Conservation (phyloP, 1,139 yeast genomes). For the Arxiozyma heterogenica region DNA sequence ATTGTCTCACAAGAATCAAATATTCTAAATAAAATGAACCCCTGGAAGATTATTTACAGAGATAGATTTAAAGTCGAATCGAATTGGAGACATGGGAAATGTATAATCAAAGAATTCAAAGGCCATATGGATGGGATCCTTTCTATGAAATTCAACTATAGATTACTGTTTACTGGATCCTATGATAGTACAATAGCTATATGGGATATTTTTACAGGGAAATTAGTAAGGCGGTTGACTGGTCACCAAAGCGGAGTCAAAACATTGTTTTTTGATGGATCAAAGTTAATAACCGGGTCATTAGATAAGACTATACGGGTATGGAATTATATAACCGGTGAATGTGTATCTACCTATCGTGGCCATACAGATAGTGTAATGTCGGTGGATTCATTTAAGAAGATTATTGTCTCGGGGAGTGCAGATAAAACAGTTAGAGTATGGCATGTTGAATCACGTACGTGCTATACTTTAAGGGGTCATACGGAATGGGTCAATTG, state of each 20-base stretch:
- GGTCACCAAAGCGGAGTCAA: slow-evolving; percentile 86
- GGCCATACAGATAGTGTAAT: slow-evolving; percentile 87
- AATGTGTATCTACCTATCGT: slow-evolving; percentile 83
- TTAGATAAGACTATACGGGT: slow-evolving; percentile 85
- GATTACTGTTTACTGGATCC: slow-evolving; percentile 80
- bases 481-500: slow-evolving; percentile 89
- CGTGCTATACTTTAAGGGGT: slow-evolving; percentile 87
- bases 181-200: slow-evolving; percentile 81
- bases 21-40: slow-evolving; percentile 43
- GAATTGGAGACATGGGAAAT: slow-evolving; percentile 86
- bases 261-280: slow-evolving; percentile 74
- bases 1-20: neutral
- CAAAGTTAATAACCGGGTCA: slow-evolving; percentile 85
- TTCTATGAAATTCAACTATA: slow-evolving; percentile 72
- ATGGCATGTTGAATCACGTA: slow-evolving; percentile 91
- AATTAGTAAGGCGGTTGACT: slow-evolving; percentile 60
- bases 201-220: slow-evolving; percentile 80
- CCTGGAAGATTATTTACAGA: slow-evolving; percentile 92
- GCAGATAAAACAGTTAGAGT: slow-evolving; percentile 88
- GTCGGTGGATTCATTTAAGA: slow-evolving; percentile 59
- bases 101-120: slow-evolving; percentile 51
- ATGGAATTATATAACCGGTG: slow-evolving; percentile 93
- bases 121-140: slow-evolving; percentile 89
- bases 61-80: slow-evolving; percentile 86
- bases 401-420: slow-evolving; percentile 83